Base-by-base conservation (phyloP, 148 eudicot genomes). In the Diospyros lotus region DNA sequence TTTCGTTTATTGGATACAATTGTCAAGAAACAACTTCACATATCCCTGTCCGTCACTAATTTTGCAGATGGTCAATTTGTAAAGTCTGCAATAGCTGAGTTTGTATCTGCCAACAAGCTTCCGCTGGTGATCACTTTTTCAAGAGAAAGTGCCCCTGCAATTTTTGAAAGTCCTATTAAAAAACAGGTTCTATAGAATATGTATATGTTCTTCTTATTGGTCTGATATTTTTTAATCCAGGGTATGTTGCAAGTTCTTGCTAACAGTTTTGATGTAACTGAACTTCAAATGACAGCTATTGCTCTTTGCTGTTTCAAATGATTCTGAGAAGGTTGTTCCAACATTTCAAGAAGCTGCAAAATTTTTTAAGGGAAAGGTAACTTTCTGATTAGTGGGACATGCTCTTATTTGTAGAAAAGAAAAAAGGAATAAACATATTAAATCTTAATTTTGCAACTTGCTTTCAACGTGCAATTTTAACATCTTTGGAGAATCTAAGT, bases 281-380 rank as follows among this genome's bases (percentile, higher is more conserved):
- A 39, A 66, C 28, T 58, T 78, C 50, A 73, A 46, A 68, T 54
- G 4, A 58, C 89, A 94, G 98, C 54, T 94, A 64, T 75, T 91
- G 85, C 96, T 94, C 46, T 94, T 94, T 76, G 86, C 97, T 69
- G 86, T 87, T 76, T 85, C 88, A 59, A 90, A 87, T 53, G 93
- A 86, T 66, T 82, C 98, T 41, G 87, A 84, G 69, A 84, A 86
- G 82, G 86, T 86, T 56, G 68, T 89, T 77, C 87, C 89, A 55
- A 80, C 75, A 76, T 92, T 92, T 77, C 88, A 86, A 74, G 97
- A 92, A 73, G 95, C 93, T 78, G 93, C 98, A 82, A 92, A 87
- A 69, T 61, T 45, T 51, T 90, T 94, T 66, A 94, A 87, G 83
- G 98, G 97, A 61, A 94, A 94, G 97, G 98, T 94, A 86, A 50